These are phyloP conservation scores for Elsinoe perseae DNA, from an alignment of 2,329 filamentous ascomycete genomes.

Conservation along the genomic window DNA sequence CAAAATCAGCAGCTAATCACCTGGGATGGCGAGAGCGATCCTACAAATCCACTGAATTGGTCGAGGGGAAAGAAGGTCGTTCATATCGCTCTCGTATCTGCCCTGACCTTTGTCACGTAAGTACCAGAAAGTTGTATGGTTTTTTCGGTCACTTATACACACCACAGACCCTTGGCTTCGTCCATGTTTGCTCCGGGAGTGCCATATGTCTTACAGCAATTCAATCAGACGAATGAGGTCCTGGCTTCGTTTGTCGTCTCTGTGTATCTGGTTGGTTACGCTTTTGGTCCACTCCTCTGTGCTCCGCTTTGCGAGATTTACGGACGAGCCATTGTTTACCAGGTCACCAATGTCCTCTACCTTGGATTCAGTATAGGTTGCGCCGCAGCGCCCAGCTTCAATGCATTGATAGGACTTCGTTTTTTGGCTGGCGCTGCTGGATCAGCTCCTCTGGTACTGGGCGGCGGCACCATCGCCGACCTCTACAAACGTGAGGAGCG, in stretches of 20 bases:
- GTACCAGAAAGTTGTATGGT: not conserved
- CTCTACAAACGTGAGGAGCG: slow-evolving; percentile 36
- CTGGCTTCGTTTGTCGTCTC: slow-evolving; percentile 60
- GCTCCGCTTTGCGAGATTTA: slow-evolving; percentile 36
- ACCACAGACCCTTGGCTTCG: slow-evolving; percentile 40
- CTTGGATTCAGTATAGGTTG: slow-evolving; percentile 27
- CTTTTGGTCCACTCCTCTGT: slow-evolving; percentile 38
- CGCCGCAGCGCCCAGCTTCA: slow-evolving; percentile 25
- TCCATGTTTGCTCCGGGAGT: slow-evolving; percentile 63
- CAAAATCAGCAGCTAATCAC: slow-evolving; percentile 41
- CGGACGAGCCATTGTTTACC: slow-evolving; percentile 28
- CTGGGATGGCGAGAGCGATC: slow-evolving; percentile 50
- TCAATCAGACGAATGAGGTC: slow-evolving; percentile 44
- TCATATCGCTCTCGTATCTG: slow-evolving; percentile 41
- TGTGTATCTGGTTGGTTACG: slow-evolving; percentile 49
- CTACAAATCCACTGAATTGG: slow-evolving; percentile 56
- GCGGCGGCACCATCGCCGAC: slow-evolving; percentile 41
- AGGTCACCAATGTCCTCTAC: slow-evolving; percentile 27
- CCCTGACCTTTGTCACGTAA: slow-evolving; percentile 39
- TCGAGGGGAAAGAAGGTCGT: slow-evolving; percentile 37
- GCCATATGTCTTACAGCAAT: slow-evolving; percentile 54
- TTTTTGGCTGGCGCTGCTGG: slow-evolving; percentile 28
- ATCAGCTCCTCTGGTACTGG: slow-evolving; percentile 33
- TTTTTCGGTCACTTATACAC: not conserved
- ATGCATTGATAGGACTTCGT: slow-evolving; percentile 26